Percentiles rank a stretch among this genome's conserved stretches.
phyloP scores from a whole-genome alignment of 331 rosid species.

The Ulmus americana region DNA sequence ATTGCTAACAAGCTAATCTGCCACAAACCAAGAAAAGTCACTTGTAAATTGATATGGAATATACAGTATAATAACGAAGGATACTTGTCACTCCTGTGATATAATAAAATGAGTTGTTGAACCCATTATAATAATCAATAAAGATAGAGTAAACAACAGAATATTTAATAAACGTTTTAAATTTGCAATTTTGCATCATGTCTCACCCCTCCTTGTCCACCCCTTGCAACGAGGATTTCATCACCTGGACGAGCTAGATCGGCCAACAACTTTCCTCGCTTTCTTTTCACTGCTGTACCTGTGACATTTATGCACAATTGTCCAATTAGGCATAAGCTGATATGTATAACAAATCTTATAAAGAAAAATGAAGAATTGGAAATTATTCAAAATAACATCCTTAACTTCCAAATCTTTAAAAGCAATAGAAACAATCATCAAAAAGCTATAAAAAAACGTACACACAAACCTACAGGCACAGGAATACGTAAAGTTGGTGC shows the following conservation, averaged over 20 bases:
- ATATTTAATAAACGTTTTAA: background rate
- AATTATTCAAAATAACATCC: background rate
- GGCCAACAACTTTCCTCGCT: slow-evolving; percentile 71
- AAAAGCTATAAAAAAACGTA: background rate
- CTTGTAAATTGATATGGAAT: background rate
- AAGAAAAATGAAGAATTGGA: background rate
- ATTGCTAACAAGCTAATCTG: slow-evolving; percentile 78
- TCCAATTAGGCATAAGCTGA: slow-evolving; percentile 14
- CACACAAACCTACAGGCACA: slow-evolving; percentile 85
- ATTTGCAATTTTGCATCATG: slow-evolving; percentile 3
- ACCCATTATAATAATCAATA: background rate
- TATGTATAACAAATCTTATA: background rate
- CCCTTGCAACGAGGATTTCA: slow-evolving; percentile 82
- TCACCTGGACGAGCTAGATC: slow-evolving; percentile 77
- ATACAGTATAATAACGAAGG: background rate
- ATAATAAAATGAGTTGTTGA: background rate
- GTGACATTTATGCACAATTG: slow-evolving; percentile 18
- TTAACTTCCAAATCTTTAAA: slow-evolving; percentile 15
- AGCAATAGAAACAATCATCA: slow-evolving; percentile 5
- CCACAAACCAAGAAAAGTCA: slow-evolving; percentile 7
- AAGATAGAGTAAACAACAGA: background rate
- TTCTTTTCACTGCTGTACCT: slow-evolving; percentile 90
- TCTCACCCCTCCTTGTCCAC: slow-evolving; percentile 97
- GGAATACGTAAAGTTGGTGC: slow-evolving; percentile 76
- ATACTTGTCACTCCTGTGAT: background rate